Conservation (phyloP, 768 basidiomycete species). For the Boletus rubescentipes region DNA sequence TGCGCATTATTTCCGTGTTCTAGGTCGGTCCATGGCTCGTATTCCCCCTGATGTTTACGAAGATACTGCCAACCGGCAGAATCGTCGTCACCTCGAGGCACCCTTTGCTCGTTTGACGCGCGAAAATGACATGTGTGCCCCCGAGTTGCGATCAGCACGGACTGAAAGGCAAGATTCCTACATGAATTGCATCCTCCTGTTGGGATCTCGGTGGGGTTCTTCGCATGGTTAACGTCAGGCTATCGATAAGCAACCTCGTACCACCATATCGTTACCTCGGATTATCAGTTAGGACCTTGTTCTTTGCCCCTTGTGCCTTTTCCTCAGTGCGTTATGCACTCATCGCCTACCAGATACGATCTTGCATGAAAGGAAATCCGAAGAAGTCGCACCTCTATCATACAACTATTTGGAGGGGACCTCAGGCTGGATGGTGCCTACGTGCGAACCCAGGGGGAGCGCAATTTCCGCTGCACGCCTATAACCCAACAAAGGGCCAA, state of each 20-base stretch:
- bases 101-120: neutral
- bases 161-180: neutral
- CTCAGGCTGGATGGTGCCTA: constrained; percentile 1
- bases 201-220: neutral
- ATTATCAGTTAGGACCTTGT: neutral
- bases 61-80: neutral
- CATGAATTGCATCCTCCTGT: neutral
- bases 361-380: constrained; percentile 10
- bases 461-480: neutral
- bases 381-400: neutral
- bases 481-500: neutral
- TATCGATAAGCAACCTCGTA: neutral
- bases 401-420: constrained; percentile 1
- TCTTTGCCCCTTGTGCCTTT: constrained; percentile 13
- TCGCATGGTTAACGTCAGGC: neutral
- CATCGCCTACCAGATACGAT: neutral
- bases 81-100: neutral
- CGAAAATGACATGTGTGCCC: neutral
- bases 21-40: neutral
- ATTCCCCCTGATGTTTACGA: neutral
- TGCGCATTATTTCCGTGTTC: neutral
- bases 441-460: neutral
- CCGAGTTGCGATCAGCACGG: neutral
- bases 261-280: neutral
- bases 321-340: neutral